phyloP scores from a whole-genome alignment of 2,329 filamentous ascomycete species.

The Colletotrichum horii region DNA sequence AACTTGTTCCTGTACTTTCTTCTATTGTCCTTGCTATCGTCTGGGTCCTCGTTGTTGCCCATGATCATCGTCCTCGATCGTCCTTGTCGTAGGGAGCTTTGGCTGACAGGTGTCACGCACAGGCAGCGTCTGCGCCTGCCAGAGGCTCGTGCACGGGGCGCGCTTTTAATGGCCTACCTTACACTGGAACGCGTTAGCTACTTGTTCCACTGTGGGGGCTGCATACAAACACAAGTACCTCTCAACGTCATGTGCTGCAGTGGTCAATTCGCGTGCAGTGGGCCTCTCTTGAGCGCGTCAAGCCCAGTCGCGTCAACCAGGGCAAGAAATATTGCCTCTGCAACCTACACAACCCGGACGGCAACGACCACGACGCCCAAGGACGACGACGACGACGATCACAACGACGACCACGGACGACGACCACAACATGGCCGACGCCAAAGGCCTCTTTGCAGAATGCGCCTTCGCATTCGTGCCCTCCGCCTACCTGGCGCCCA shows the following conservation, averaged over 20 bases:
- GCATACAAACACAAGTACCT: background rate
- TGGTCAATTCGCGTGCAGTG: background rate
- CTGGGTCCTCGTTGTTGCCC: background rate
- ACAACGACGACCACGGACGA: background rate
- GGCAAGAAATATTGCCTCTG: constrained; percentile 2
- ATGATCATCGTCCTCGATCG: background rate
- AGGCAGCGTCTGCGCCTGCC: background rate
- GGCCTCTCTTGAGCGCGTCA: background rate
- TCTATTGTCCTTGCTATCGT: background rate
- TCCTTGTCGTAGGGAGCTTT: background rate
- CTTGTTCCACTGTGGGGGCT: background rate
- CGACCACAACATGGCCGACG: constrained; percentile 24
- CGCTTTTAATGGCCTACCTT: background rate
- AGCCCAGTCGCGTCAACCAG: background rate
- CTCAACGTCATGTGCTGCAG: background rate
- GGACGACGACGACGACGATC: background rate
- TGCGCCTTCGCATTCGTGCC: constrained; percentile 53
- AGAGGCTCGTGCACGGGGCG: background rate
- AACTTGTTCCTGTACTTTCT: no score
- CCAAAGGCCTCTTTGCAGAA: constrained; percentile 43
- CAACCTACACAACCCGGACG: background rate
- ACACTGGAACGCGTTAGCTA: background rate
- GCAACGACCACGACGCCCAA: background rate
- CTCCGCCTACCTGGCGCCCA: constrained; percentile 43
- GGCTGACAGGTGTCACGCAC: background rate